A percentile compares a stretch with the other conserved stretches of the same genome.
Conservation (phyloP, 2,329 filamentous ascomycete species). For the Cyphellophora europaea region DNA sequence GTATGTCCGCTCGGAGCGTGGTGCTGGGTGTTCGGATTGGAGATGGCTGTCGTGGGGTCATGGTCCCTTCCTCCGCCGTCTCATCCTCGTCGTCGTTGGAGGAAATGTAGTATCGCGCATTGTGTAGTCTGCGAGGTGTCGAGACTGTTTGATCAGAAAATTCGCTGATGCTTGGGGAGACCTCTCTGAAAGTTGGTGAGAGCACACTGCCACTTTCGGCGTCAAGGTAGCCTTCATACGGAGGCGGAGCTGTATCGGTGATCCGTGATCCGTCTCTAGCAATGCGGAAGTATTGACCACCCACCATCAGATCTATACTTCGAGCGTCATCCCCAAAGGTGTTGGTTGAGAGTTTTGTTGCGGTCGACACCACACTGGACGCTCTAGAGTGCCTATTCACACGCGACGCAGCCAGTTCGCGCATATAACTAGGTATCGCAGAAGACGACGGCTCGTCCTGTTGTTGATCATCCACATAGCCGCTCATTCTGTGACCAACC, state of each 20-base stretch:
- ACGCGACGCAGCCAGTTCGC: constrained; percentile 13
- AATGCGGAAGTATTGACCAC: constrained; percentile 22
- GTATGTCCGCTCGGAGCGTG: constrained; percentile 6
- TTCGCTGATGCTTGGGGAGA: not conserved
- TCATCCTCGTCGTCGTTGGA: constrained; percentile 2
- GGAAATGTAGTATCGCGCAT: not conserved
- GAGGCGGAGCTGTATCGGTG: constrained; percentile 17
- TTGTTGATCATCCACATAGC: too few relatives aligned
- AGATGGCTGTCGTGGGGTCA: constrained; percentile 9
- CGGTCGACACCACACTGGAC: constrained; percentile 23
- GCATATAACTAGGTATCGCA: constrained; percentile 11
- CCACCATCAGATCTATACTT: constrained; percentile 23
- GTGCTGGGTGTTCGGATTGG: constrained; percentile 1
- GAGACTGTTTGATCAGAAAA: not conserved
- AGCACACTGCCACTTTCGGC: not conserved
- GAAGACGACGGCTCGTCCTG: too few relatives aligned
- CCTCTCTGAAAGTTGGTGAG: not conserved
- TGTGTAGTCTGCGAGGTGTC: too few relatives aligned
- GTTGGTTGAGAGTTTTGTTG: constrained; percentile 21
- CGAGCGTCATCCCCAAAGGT: constrained; percentile 20
- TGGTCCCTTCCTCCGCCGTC: constrained; percentile 5
- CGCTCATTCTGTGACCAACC: too few relatives aligned
- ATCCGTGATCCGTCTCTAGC: constrained; percentile 23
- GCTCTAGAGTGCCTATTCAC: constrained; percentile 20
- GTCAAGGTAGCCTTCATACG: constrained; percentile 10